Evolutionary conservation across 2,329 filamentous ascomycete species (phyloP), one percentile per base, ranked within the genome.

Genomic region (Parastagonospora avenae): DNA sequence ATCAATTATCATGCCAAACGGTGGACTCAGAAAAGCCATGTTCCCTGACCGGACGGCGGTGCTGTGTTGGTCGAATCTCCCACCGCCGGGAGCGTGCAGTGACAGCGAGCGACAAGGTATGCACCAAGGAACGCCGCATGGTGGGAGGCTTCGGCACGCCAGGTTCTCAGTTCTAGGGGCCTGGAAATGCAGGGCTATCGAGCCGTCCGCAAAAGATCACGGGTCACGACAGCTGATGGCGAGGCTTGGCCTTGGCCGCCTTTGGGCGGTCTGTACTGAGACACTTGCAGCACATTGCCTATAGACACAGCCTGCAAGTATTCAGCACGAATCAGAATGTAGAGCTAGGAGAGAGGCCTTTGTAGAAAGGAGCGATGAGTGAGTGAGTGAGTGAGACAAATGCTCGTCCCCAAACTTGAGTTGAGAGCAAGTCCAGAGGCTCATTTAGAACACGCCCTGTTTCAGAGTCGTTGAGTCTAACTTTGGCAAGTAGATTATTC

Each of bases 61-160:
- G 46, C 19, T 68, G 65, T 58, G 62, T 56, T 68, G 67, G 60
- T 61, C 62, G 56, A 66, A 62, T 60, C 48, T 42, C 45, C 63
- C 63, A 67, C 67, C 66, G 63, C 64, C 60, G 63, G 59, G 51
- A 50, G 46, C 57, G 44, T 52, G 52, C 65, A 62, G 59, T 54
- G 53, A 59, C 55, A 55, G 55, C 42, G 54, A 51, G 46, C 42
- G 38, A 45, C 35, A 39, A 39, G 41, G 55, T 53, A 41, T 53
- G 46, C 46, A 51, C 44, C 36, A 53, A 50, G 50, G 36, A 36
- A 29, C 19, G 43, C 31, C 45, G 53, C 54, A 60, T 58, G 38
- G 48, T 32, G 8, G 14, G 37, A 15, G 46, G 39, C 5, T 32
- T 50, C 37, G 12, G 46, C 33, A 35, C 40, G 53, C 32, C 52